Evolutionary conservation across 306 rosid genomes (phyloP).

Genomic region (Pterocarpus santalinus): DNA sequence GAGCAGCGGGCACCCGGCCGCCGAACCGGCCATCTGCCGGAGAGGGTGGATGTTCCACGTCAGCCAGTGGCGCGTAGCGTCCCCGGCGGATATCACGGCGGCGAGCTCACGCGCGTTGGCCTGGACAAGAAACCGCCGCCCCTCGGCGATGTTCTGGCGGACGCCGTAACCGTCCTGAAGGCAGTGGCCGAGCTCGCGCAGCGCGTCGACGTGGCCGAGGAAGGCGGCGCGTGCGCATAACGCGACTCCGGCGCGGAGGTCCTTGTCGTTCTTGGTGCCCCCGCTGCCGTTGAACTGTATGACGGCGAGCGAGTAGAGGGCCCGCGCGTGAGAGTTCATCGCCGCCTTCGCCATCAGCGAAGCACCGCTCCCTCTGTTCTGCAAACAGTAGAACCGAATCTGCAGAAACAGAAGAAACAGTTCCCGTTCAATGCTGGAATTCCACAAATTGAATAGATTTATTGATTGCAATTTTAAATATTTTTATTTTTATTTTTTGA

Average conservation of each 20-base stretch:
- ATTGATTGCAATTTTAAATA: neutral
- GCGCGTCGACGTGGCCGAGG: constrained; percentile 91
- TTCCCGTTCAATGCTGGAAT: neutral
- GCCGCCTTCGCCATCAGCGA: constrained; percentile 98
- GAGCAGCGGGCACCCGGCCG: constrained; percentile 72
- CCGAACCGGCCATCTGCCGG: constrained; percentile 42
- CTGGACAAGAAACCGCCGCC: constrained; percentile 84
- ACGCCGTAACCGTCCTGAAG: constrained; percentile 97
- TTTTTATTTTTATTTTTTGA: neutral
- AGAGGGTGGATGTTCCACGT: constrained; percentile 63
- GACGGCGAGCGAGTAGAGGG: constrained; percentile 88
- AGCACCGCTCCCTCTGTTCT: constrained; percentile 91
- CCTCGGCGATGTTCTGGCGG: constrained; percentile 85
- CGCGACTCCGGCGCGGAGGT: constrained; percentile 93
- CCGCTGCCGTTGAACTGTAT: constrained; percentile 99
- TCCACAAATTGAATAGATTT: neutral
- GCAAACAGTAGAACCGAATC: constrained; percentile 95
- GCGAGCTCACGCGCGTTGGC: constrained; percentile 96
- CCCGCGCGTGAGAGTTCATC: constrained; percentile 86
- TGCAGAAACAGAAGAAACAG: constrained; percentile 42
- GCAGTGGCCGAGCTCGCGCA: constrained; percentile 96
- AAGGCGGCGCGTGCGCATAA: constrained; percentile 95
- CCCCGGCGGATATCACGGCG: constrained; percentile 58
- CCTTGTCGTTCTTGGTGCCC: constrained; percentile 90
- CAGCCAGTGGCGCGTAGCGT: constrained; percentile 54